Conservation (phyloP, 2,329 filamentous ascomycete genomes). For the Paracamarosporium sp. region DNA sequence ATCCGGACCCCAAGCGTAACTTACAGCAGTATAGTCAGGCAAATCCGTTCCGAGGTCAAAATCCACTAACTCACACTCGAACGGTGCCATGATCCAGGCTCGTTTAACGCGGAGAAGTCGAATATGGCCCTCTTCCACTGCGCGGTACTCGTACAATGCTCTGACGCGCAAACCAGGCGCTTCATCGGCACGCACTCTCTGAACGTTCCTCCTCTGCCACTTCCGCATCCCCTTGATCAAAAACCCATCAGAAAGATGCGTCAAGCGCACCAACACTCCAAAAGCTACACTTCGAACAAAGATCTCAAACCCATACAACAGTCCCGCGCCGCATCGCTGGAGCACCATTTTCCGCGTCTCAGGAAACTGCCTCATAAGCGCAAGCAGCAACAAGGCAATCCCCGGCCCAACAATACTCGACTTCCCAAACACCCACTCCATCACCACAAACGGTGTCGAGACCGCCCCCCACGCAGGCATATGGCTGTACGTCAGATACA, state of each 20-base stretch:
- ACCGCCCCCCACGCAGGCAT: not conserved
- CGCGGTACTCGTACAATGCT: not conserved
- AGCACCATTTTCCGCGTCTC: not conserved
- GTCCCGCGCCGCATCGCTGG: not conserved
- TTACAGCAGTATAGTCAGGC: not conserved
- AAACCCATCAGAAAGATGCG: not conserved
- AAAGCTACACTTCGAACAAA: not conserved
- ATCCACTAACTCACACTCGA: not conserved
- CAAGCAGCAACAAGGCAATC: not conserved
- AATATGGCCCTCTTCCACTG: not conserved
- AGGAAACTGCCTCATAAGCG: not conserved
- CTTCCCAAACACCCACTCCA: not conserved
- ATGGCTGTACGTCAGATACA: not conserved
- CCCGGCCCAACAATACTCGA: not conserved
- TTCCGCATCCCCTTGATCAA: not conserved
- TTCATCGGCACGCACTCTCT: not conserved
- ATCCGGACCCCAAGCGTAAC: slow-evolving; percentile 1
- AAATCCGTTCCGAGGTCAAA: not conserved
- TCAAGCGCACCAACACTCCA: not conserved
- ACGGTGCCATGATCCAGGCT: not conserved
- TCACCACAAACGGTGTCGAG: not conserved
- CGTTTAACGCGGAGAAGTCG: not conserved
- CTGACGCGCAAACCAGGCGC: not conserved
- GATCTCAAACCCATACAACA: not conserved
- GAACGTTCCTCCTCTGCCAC: not conserved